Conservation (phyloP, 495 filamentous ascomycete species). For the Hyaloscypha hepaticicola region DNA sequence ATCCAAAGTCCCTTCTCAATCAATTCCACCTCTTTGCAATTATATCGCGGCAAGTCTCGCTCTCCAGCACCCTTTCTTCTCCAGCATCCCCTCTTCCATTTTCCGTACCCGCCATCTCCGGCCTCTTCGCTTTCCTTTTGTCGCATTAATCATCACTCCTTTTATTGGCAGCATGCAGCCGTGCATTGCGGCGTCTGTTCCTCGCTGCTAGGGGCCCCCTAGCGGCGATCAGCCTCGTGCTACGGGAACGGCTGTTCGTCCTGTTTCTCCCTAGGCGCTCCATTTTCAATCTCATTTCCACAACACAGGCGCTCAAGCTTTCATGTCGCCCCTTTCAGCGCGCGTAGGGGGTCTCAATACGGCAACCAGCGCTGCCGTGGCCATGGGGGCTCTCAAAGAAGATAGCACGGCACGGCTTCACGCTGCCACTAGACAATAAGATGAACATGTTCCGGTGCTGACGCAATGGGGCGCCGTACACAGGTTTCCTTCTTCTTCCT, state of each 20-base stretch:
- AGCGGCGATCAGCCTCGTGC: constrained; percentile 13
- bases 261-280: constrained; percentile 11
- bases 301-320: constrained; percentile 7
- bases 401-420: background rate
- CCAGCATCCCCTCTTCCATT: no score
- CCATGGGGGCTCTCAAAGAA: background rate
- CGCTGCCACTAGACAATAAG: background rate
- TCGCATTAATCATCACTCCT: background rate
- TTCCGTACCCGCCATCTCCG: background rate
- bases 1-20: background rate
- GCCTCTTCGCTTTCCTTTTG: no score
- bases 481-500: constrained; percentile 13
- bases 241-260: background rate
- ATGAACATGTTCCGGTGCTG: constrained; percentile 2
- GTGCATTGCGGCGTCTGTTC: background rate
- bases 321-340: constrained; percentile 6
- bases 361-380: background rate
- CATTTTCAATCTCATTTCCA: constrained; percentile 11
- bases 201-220: background rate
- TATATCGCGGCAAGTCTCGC: no score
- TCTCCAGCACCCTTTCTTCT: no score
- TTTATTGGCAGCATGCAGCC: background rate
- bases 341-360: background rate
- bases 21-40: background rate
- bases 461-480: background rate